These are phyloP conservation scores for Stygiomarasmius scandens DNA, from an alignment of 1,284 basidiomycete species.

Conservation along the genomic window DNA sequence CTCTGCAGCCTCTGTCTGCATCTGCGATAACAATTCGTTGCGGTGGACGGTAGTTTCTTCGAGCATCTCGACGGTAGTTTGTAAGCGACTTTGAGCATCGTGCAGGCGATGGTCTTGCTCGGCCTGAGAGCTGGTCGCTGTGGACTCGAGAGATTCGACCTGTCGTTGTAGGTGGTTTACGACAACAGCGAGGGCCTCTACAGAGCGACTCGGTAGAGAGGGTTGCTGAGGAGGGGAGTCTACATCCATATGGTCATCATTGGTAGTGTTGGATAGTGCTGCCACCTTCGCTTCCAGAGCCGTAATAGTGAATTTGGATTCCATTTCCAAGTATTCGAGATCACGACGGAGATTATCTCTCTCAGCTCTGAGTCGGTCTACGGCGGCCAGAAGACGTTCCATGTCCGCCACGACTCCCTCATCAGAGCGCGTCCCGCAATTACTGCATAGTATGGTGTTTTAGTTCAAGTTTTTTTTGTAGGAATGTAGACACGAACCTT, in stretches of 20 bases:
- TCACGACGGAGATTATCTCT: constrained; percentile 69
- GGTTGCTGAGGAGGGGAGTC: background rate
- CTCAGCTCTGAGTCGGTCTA: constrained; percentile 70
- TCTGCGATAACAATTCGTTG: constrained; percentile 33
- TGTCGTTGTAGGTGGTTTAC: constrained; percentile 33
- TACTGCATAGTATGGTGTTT: background rate
- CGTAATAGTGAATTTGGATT: constrained; percentile 68
- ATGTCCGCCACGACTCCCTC: constrained; percentile 44
- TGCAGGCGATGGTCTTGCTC: constrained; percentile 25
- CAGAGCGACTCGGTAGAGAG: background rate
- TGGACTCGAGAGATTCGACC: background rate
- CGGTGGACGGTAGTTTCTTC: constrained; percentile 38
- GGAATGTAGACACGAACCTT: constrained; percentile 24
- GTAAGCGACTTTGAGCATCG: constrained; percentile 33
- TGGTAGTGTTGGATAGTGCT: constrained; percentile 19
- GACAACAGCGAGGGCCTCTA: constrained; percentile 36
- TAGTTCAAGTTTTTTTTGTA: background rate
- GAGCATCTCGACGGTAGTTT: constrained; percentile 34
- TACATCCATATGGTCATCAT: background rate
- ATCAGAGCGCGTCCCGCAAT: constrained; percentile 20
- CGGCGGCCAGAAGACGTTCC: constrained; percentile 58
- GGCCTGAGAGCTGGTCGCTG: background rate
- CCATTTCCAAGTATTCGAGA: constrained; percentile 72
- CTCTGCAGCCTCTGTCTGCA: constrained; percentile 32
- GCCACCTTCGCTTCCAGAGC: constrained; percentile 55